Percentiles rank a stretch among this genome's conserved stretches.
Evolutionary conservation across 163 green algal species (phyloP).

Genomic region (Trebouxiophyceae sp.): DNA sequence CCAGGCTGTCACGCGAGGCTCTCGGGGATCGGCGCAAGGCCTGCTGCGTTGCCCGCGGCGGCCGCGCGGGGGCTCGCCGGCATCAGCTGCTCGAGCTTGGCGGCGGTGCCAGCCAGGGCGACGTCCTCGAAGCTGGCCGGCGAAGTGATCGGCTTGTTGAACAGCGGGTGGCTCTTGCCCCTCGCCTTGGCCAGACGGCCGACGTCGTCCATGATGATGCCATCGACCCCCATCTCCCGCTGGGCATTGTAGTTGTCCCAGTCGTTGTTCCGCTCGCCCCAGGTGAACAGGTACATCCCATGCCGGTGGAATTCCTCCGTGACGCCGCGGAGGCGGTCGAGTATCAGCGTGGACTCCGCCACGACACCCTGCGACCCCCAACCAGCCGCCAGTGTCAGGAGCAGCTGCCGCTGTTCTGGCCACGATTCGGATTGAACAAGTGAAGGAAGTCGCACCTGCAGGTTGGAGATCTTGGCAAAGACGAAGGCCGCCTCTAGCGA

Average conservation of each 20-base stretch:
- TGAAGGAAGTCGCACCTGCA: conserved; percentile 14
- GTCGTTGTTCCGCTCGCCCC: conserved; percentile 26
- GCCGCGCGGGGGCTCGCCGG: not conserved
- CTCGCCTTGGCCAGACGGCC: conserved; percentile 8
- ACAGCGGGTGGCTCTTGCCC: not conserved
- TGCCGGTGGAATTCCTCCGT: conserved; percentile 25
- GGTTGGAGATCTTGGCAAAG: conserved; percentile 32
- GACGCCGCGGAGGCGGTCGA: conserved; percentile 19
- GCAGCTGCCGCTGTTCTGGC: too few species aligned
- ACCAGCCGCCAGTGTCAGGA: too few species aligned
- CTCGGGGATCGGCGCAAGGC: too few species aligned
- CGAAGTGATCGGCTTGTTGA: not conserved
- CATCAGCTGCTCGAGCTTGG: not conserved
- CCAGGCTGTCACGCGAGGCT: too few species aligned
- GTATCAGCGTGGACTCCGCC: conserved; percentile 15
- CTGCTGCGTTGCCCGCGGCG: too few species aligned
- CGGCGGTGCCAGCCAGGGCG: not conserved
- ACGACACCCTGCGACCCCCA: conserved; percentile 26
- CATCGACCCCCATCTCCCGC: conserved; percentile 22
- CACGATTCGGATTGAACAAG: too few species aligned
- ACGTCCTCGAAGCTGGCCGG: not conserved
- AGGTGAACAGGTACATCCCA: conserved; percentile 39
- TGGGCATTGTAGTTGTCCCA: conserved; percentile 24
- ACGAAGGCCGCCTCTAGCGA: conserved; percentile 29
- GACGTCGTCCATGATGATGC: conserved; percentile 38